A percentile compares a stretch with the other conserved stretches of the same genome.
phyloP scores from a whole-genome alignment of 1,284 basidiomycete genomes.

The Fomitopsis palustris region DNA sequence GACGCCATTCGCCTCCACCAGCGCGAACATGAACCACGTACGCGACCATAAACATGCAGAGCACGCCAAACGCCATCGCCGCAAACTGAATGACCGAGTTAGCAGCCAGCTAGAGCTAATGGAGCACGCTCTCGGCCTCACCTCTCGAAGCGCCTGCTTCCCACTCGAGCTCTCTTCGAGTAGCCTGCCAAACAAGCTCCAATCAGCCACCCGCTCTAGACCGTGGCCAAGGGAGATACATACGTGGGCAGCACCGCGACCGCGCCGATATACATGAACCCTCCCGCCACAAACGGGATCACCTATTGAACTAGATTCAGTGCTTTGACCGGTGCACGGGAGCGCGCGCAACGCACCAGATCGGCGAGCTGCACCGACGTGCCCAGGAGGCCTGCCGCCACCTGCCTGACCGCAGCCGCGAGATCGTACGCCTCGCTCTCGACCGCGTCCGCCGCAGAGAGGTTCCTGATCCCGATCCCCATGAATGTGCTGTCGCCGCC shows the following conservation, averaged over 20 bases:
- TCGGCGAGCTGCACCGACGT: constrained; percentile 77
- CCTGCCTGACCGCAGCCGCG: constrained; percentile 66
- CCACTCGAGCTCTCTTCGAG: constrained; percentile 83
- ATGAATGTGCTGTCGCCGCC: constrained; percentile 67
- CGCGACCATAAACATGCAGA: constrained; percentile 87
- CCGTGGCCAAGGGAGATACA: background rate
- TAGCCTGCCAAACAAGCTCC: constrained; percentile 44
- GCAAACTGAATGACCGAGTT: constrained; percentile 54
- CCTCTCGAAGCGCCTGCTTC: constrained; percentile 84
- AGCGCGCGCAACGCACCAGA: constrained; percentile 47
- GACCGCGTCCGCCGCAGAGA: constrained; percentile 46
- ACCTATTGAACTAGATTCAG: constrained; percentile 45
- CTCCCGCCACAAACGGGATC: constrained; percentile 88
- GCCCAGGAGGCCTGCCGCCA: constrained; percentile 73
- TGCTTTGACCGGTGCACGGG: constrained; percentile 3
- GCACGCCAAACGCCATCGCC: constrained; percentile 85
- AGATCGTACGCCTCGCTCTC: constrained; percentile 49
- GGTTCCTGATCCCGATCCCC: constrained; percentile 81
- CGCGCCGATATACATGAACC: constrained; percentile 90
- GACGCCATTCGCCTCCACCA: constrained; percentile 11
- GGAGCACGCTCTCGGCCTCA: constrained; percentile 26
- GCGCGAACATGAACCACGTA: constrained; percentile 43
- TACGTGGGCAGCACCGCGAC: constrained; percentile 88
- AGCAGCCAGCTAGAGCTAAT: background rate
- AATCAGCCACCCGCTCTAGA: background rate